phyloP scores from a whole-genome alignment of 1,284 basidiomycete species.

The Naganishia cerealis region DNA sequence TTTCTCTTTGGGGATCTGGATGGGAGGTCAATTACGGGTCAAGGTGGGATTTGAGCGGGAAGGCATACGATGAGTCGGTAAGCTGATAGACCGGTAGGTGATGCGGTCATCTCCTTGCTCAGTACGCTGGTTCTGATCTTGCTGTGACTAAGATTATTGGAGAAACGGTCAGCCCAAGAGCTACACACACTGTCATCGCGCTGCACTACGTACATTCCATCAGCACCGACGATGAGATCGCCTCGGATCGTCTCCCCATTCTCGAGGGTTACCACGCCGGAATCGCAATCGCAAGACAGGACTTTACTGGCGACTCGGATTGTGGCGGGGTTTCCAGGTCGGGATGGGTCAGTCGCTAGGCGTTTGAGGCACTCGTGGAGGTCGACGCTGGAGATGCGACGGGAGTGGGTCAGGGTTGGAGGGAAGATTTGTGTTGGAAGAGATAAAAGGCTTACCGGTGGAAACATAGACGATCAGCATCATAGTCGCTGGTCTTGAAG shows the following conservation, averaged over 20 bases:
- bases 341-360: slow-evolving; percentile 2
- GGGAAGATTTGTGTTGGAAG: not conserved
- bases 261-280: slow-evolving; percentile 5
- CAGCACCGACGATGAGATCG: slow-evolving; percentile 22
- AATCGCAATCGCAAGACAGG: slow-evolving; percentile 16
- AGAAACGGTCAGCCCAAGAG: not conserved
- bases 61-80: slow-evolving; percentile 22
- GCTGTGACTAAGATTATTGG: slow-evolving; percentile 16
- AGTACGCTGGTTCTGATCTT: slow-evolving; percentile 15
- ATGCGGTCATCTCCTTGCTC: slow-evolving; percentile 9
- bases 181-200: not conserved
- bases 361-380: slow-evolving; percentile 23
- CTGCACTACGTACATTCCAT: slow-evolving; percentile 14
- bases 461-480: slow-evolving; percentile 10
- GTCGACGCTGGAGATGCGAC: slow-evolving; percentile 6
- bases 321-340: slow-evolving; percentile 11
- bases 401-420: not conserved
- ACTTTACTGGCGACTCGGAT: slow-evolving; percentile 23
- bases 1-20: slow-evolving; percentile 18
- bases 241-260: slow-evolving; percentile 8
- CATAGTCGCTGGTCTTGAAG: slow-evolving; percentile 26
- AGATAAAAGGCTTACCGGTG: not conserved
- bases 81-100: slow-evolving; percentile 21
- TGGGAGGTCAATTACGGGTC: not conserved
- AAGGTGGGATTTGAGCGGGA: not conserved